phyloP scores from a whole-genome alignment of 1,284 basidiomycete species.

The Cryptococcus amylolentus region DNA sequence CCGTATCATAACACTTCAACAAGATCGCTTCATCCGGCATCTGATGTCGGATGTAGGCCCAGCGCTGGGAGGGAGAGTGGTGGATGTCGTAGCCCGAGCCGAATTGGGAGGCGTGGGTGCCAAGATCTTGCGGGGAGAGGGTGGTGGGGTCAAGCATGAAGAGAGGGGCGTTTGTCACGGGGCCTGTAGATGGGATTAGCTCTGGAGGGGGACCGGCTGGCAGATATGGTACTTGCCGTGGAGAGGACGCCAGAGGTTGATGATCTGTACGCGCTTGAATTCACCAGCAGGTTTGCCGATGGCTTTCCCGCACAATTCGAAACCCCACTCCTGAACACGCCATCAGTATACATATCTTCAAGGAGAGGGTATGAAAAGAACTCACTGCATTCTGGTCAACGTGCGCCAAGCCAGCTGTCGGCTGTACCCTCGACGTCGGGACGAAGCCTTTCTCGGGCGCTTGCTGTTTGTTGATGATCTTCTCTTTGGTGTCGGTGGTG shows the following conservation, averaged over 20 bases:
- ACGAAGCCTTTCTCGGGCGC: constrained; percentile 26
- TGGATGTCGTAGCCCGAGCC: constrained; percentile 29
- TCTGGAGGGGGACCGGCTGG: too few relatives aligned
- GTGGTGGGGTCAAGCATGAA: constrained; percentile 23
- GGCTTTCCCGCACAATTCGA: constrained; percentile 23
- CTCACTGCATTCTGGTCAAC: constrained; percentile 39
- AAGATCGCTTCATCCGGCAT: constrained; percentile 34
- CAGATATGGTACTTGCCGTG: constrained; percentile 12
- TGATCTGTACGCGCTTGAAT: constrained; percentile 26
- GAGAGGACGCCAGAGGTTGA: constrained; percentile 42
- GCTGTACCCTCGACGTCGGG: constrained; percentile 24
- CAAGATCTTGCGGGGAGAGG: constrained; percentile 14
- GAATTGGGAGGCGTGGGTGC: constrained; percentile 23
- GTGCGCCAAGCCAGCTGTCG: constrained; percentile 32
- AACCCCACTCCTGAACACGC: constrained; percentile 22
- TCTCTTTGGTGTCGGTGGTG: constrained; percentile 10
- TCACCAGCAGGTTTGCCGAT: constrained; percentile 3
- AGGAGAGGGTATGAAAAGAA: not conserved
- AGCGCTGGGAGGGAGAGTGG: constrained; percentile 19
- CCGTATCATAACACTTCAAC: constrained; percentile 38
- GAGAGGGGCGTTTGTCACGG: constrained; percentile 40
- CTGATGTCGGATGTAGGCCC: constrained; percentile 37
- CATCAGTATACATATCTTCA: not conserved
- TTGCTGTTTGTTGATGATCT: constrained; percentile 22
- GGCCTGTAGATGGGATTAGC: constrained; percentile 13